Evolutionary conservation across 2,329 filamentous ascomycete genomes (phyloP).

Genomic region (Colletotrichum sojae): DNA sequence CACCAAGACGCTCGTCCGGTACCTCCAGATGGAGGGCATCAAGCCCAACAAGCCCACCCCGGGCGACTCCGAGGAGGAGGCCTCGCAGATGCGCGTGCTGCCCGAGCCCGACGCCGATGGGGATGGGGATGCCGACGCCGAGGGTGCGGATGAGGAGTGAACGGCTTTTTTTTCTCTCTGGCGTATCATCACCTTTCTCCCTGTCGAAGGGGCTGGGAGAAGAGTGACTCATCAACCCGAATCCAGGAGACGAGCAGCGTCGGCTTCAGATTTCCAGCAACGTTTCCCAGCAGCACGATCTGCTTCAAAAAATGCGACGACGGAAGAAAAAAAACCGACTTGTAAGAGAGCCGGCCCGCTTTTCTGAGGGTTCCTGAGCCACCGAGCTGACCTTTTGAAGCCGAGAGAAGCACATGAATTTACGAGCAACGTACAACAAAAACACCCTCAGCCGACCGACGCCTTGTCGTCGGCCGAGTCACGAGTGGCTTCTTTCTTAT

Average conservation of each 20-base stretch:
- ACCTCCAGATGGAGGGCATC: constrained; percentile 39
- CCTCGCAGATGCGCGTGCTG: constrained; percentile 32
- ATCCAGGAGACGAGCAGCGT: background rate
- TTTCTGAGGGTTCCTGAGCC: background rate
- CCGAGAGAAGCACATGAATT: constrained; percentile 14
- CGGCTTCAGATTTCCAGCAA: too few species aligned
- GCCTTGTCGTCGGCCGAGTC: background rate
- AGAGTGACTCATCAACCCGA: background rate
- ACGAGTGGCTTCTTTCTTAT: background rate
- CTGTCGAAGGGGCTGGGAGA: too few species aligned
- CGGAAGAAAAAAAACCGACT: constrained; percentile 13
- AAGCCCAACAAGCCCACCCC: constrained; percentile 39
- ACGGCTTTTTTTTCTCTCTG: background rate
- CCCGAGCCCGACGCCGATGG: constrained; percentile 28
- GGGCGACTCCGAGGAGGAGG: constrained; percentile 39
- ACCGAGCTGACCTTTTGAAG: background rate
- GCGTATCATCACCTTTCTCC: too few species aligned
- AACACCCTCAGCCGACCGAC: background rate
- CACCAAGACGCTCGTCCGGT: constrained; percentile 38
- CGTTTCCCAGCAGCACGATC: too few species aligned
- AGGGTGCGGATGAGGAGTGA: background rate
- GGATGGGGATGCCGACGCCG: background rate
- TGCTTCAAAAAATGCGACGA: background rate
- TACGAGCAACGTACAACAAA: background rate
- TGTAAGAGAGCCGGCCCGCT: constrained; percentile 18